Base-by-base conservation (phyloP, 352 stramenopile genomes). In the Blastocystis sp. region DNA sequence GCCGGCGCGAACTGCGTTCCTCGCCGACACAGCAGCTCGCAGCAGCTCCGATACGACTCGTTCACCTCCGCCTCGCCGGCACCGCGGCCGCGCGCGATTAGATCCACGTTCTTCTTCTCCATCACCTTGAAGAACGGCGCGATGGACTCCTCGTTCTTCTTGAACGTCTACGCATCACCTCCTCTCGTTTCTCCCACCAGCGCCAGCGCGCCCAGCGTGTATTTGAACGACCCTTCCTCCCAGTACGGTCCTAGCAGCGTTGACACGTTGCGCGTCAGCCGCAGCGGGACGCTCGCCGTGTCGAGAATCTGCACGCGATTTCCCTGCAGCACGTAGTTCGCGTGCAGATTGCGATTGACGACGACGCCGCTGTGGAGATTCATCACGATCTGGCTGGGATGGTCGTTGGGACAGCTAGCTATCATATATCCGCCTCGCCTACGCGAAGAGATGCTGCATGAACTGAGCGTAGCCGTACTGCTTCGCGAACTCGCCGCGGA, bases 391-490 rank as follows among this genome's bases (percentile, higher is more conserved):
- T 42, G 42, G 0, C n/a, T 24, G 3, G 67, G 67, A 6, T 9
- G 14, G 21, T 59, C 36, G 21, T 61, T 78, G 18, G 67, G 48
- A 36, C 8, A 44, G 21, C 67, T 78, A 59, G 6, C 11, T 14
- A 57, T 14, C n/a, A 49, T 6, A 29, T 11, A n/a, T 29, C 7
- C 2, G 34, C 4, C 40, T 38, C 4, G 7, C 44, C 40, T 32
- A 78, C 67, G 46, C 38, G 36, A 78, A 57, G 16, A 78, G 49
- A 34, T 61, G 44, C 24, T 78, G 67, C 56, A 78, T 78, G 48
- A 78, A 78, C 49, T 78, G 67, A n/a, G 44, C n/a, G 48, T 78
- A 61, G 24, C 38, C 67, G 36, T 63, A 78, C 27, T 54, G 46
- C 8, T 44, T 38, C 67, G 46, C 67, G 49, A 78, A 78, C 32